These are phyloP conservation scores for Mycena filopes DNA, from an alignment of 768 basidiomycete genomes.

Conservation along the genomic window DNA sequence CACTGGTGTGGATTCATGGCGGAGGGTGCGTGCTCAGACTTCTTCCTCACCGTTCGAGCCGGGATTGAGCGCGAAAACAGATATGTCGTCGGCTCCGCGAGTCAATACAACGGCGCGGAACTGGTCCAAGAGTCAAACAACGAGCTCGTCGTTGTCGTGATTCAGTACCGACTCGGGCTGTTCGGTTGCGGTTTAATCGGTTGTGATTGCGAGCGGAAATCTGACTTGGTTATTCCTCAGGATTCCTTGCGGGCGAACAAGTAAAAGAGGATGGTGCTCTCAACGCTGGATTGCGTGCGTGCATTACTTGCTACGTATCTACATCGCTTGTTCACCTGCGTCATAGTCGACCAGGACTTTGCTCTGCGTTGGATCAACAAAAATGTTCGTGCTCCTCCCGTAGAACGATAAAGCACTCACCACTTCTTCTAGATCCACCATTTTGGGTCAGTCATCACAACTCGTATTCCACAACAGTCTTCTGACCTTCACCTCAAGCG, in stretches of 20 bases:
- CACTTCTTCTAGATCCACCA: too few relatives aligned
- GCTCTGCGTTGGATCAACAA: conserved; percentile 45
- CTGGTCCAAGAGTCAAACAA: conserved; percentile 27
- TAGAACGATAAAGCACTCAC: too few relatives aligned
- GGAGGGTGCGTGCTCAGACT: conserved; percentile 23
- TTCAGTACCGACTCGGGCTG: conserved; percentile 40
- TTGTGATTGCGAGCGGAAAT: not conserved
- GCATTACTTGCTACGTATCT: conserved; percentile 3
- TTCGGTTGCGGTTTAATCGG: conserved; percentile 1
- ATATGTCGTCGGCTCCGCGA: conserved; percentile 18
- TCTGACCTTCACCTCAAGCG: conserved; percentile 27
- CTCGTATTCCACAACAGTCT: not conserved
- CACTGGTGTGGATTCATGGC: conserved; percentile 36
- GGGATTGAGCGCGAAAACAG: not conserved
- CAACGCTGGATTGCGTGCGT: conserved; percentile 42
- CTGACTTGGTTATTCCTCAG: conserved; percentile 12
- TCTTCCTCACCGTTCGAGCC: too few relatives aligned
- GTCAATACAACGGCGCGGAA: conserved; percentile 24
- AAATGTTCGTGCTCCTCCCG: conserved; percentile 31
- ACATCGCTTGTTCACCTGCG: not conserved
- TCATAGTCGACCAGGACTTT: conserved; percentile 42
- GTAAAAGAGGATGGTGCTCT: conserved; percentile 39
- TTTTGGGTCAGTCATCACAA: not conserved
- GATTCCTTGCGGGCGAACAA: conserved; percentile 41
- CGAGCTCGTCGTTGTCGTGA: conserved; percentile 34